Conservation (phyloP, 1,284 basidiomycete species). For the Anthracocystis panici-leucophaei region DNA sequence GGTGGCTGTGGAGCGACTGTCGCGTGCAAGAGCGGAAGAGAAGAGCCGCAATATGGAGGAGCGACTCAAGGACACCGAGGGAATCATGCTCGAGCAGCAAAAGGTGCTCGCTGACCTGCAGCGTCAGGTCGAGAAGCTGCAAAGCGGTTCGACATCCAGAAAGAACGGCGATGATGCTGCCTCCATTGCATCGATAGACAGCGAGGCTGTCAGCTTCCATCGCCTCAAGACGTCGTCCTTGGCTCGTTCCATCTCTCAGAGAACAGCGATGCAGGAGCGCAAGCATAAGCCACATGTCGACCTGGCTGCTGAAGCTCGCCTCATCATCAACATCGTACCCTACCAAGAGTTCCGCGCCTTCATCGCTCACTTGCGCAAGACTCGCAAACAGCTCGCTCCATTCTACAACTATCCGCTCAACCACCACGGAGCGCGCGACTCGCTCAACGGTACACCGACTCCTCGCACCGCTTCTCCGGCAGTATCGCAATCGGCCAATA, state of each 20-base stretch:
- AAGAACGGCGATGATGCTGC: slow-evolving; percentile 33
- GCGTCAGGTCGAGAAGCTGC: slow-evolving; percentile 78
- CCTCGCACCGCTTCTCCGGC: slow-evolving; percentile 40
- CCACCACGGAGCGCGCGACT: slow-evolving; percentile 21
- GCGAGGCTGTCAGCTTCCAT: slow-evolving; percentile 47
- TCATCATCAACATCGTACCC: slow-evolving; percentile 73
- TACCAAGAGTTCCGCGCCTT: slow-evolving; percentile 89
- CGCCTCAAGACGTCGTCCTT: slow-evolving; percentile 45
- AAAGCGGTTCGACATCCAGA: slow-evolving; percentile 17
- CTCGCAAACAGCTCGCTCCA: slow-evolving; percentile 72
- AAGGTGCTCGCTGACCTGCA: slow-evolving; percentile 82
- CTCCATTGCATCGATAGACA: slow-evolving; percentile 34
- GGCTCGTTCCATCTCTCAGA: slow-evolving; percentile 38
- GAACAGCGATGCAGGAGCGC: slow-evolving; percentile 29
- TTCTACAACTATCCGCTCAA: slow-evolving; percentile 56
- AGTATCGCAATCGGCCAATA: slow-evolving; percentile 12
- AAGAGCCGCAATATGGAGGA: slow-evolving; percentile 84
- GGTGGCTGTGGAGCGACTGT: slow-evolving; percentile 86
- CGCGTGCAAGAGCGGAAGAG: slow-evolving; percentile 80
- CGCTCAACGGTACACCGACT: slow-evolving; percentile 32
- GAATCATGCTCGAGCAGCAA: slow-evolving; percentile 71
- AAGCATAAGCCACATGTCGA: slow-evolving; percentile 29
- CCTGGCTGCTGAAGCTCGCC: slow-evolving; percentile 36
- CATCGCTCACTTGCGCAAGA: slow-evolving; percentile 80
- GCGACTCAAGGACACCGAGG: slow-evolving; percentile 84